Conservation (phyloP, 2,329 filamentous ascomycete species). For the Ophiostoma angusticollis region DNA sequence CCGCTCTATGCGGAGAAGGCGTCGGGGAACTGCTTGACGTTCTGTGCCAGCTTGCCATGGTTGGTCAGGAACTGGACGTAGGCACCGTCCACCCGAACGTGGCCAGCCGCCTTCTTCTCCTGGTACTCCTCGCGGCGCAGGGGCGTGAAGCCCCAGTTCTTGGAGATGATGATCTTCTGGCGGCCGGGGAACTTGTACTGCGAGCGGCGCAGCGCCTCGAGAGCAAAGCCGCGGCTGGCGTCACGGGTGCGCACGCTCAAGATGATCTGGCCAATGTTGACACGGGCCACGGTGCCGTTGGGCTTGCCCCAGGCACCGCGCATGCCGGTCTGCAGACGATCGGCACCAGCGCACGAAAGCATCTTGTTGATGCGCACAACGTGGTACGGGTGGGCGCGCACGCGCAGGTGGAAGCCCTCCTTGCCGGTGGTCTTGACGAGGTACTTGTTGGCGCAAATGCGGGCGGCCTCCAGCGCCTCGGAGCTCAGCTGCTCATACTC, state of each 20-base stretch:
- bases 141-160: slow-evolving; percentile 99
- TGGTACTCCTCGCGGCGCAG: slow-evolving; percentile 96
- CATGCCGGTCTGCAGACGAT: slow-evolving; percentile 99
- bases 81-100: slow-evolving; percentile 92
- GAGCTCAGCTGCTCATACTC: slow-evolving; percentile 99
- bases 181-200: slow-evolving; percentile 99
- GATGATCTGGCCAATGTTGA: slow-evolving; percentile 99
- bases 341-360: slow-evolving; percentile 99
- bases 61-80: slow-evolving; percentile 99
- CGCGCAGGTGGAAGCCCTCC: slow-evolving; percentile 61
- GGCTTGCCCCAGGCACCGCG: slow-evolving; percentile 99
- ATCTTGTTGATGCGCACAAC: slow-evolving; percentile 99
- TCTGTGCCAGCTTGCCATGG: slow-evolving; percentile 72
- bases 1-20: slow-evolving; percentile 54
- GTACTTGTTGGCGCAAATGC: slow-evolving; percentile 96
- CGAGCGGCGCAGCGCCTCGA: slow-evolving; percentile 96
- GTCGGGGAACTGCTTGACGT: slow-evolving; percentile 90
- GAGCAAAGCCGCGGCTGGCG: slow-evolving; percentile 74
- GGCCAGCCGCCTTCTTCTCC: slow-evolving; percentile 84
- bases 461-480: slow-evolving; percentile 97
- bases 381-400: slow-evolving; percentile 96
- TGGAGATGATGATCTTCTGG: slow-evolving; percentile 99
- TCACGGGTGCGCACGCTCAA: slow-evolving; percentile 96
- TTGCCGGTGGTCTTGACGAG: slow-evolving; percentile 60
- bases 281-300: slow-evolving; percentile 96